phyloP scores from a whole-genome alignment of 352 stramenopile species.

The Phytophthora gonapodyides region DNA sequence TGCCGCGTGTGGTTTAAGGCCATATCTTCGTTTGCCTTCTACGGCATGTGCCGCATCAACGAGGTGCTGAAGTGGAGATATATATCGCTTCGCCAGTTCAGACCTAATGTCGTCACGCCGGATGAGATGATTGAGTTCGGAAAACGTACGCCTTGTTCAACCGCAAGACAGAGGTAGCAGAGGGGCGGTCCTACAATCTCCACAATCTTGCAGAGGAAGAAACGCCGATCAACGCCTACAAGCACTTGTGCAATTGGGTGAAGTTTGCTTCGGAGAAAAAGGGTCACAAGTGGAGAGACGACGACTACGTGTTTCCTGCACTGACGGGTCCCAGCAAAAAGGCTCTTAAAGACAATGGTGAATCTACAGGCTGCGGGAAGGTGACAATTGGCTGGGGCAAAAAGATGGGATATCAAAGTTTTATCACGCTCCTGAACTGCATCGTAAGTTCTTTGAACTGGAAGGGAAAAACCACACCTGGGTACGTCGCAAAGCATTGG shows the following conservation, averaged over 20 bases:
- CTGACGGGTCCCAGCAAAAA: constrained; percentile 8
- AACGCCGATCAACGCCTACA: constrained; percentile 3
- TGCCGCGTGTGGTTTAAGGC: constrained; percentile 8
- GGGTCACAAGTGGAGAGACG: constrained; percentile 10
- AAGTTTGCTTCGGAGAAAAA: neutral
- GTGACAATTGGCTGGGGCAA: constrained; percentile 8
- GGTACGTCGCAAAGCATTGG: constrained; percentile 13
- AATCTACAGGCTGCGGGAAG: constrained; percentile 1
- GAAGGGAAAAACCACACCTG: neutral
- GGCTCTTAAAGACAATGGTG: neutral
- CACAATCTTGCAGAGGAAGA: constrained; percentile 1
- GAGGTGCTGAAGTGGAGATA: constrained; percentile 20
- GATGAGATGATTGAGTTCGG: constrained; percentile 5
- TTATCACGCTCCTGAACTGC: constrained; percentile 18
- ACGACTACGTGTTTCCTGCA: constrained; percentile 15
- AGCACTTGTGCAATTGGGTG: constrained; percentile 17
- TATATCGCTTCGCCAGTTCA: constrained; percentile 2
- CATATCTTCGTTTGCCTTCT: constrained; percentile 15
- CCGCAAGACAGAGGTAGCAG: constrained; percentile 2
- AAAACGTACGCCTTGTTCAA: constrained; percentile 7
- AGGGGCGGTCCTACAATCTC: constrained; percentile 11
- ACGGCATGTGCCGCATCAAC: constrained; percentile 26
- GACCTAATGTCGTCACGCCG: neutral
- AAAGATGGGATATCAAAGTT: constrained; percentile 13
- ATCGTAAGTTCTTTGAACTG: neutral